Base-by-base conservation (phyloP, 148 eudicot species). In the Silene uniflora region DNA sequence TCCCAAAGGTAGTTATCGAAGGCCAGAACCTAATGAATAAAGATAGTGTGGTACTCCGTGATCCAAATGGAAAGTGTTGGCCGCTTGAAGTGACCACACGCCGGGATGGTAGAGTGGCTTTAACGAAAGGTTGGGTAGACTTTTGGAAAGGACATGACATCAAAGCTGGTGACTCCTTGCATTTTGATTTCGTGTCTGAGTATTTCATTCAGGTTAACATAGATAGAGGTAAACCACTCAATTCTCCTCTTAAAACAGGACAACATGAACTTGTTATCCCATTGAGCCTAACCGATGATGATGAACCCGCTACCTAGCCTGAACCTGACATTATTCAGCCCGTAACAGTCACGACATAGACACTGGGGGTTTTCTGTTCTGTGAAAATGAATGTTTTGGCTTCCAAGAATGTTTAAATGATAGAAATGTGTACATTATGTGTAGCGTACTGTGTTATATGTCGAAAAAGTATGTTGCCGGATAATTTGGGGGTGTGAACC, bases 141-240 rank as follows among this genome's bases (percentile, higher is more conserved):
- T 81, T 81, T 19, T 81, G 80, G 80, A 81, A 81, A 77, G 84
- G 71, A 22, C 71, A 77, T 39, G 77, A 29, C 22, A 49, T 81
- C n/a, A 35, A 23, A 52, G 44, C 46, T 3, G 84, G 84, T 24
- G 84, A 81, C 71, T 17, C 42, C n/a, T 60, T 81, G 75, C 19
- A 47, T 23, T 81, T 73, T 62, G 60, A 77, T 7, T 81, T 81
- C 3, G 74, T 81, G 66, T 73, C 80, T 0, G 80, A 73, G 14
- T 23, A 60, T 61, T 68, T 77, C 47, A 39, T 81, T 52, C 77
- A 81, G 59, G 74, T 77, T 10, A 54, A 56, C 23, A 69, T 81
- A 47, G 68, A 18, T 3, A 68, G 74, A 73, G 74, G 74, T 62
- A 35, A 67, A 10, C 76, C 73, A 32, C 69, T 19, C 6, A 8